phyloP scores from a whole-genome alignment of 2,329 filamentous ascomycete species.

The Aspergillus pseudonomiae region DNA sequence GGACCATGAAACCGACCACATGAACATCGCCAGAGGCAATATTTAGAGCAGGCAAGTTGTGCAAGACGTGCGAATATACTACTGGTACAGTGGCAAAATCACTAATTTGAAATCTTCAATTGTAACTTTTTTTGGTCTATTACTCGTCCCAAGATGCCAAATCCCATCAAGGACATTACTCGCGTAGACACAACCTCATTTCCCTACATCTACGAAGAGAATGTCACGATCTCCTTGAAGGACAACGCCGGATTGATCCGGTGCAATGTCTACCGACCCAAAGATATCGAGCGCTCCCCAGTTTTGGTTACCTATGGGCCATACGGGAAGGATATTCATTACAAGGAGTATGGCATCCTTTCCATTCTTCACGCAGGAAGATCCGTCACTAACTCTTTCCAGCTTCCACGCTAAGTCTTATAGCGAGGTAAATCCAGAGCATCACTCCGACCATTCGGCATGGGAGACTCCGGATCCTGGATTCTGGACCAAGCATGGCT shows the following conservation, averaged over 20 bases:
- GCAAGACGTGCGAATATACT: neutral
- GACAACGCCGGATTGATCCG: conserved; percentile 45
- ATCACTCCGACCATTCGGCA: conserved; percentile 57
- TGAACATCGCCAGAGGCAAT: neutral
- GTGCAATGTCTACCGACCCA: conserved; percentile 56
- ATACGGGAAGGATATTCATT: conserved; percentile 73
- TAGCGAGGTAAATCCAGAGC: conserved; percentile 57
- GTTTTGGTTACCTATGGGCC: conserved; percentile 73
- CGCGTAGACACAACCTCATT: conserved; percentile 35
- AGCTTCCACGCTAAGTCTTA: conserved; percentile 58
- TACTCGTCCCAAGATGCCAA: conserved; percentile 27
- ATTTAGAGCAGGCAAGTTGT: conserved; percentile 1
- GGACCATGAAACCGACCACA: neutral
- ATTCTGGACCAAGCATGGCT: conserved; percentile 60
- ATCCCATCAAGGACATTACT: conserved; percentile 36
- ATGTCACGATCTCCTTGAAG: conserved; percentile 51
- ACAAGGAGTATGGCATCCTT: conserved; percentile 47
- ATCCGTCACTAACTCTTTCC: neutral
- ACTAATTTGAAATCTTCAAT: neutral
- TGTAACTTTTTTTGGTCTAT: neutral
- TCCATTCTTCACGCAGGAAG: too few relatives aligned
- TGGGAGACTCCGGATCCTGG: conserved; percentile 64
- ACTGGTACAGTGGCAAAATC: neutral
- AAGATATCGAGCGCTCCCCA: conserved; percentile 48
- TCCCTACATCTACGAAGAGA: conserved; percentile 55